Percentiles rank a stretch among this genome's conserved stretches.
These are phyloP conservation scores for Acanthamoeba triangularis DNA, from an alignment of 208 protist genomes.

Conservation along the genomic window DNA sequence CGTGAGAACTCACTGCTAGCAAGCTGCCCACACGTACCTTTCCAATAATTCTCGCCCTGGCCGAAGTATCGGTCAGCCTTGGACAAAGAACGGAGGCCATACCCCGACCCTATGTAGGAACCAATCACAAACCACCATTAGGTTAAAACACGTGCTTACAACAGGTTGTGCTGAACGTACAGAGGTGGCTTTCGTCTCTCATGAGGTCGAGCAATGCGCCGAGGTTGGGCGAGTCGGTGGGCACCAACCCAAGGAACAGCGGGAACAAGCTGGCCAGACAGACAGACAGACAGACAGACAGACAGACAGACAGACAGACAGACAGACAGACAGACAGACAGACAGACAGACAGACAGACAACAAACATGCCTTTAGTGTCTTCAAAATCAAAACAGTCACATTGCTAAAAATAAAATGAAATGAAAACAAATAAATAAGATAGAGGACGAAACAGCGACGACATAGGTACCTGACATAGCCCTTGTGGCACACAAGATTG, in stretches of 20 bases:
- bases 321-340: too few relatives aligned
- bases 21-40: constrained; percentile 79
- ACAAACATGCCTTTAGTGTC: too few relatives aligned
- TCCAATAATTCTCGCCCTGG: constrained; percentile 94
- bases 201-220: constrained; percentile 75
- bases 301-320: too few relatives aligned
- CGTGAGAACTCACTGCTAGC: neutral
- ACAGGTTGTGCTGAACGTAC: constrained; percentile 40
- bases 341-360: too few relatives aligned
- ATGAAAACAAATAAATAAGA: too few relatives aligned
- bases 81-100: constrained; percentile 71
- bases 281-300: too few relatives aligned
- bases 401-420: too few relatives aligned
- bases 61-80: constrained; percentile 74
- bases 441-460: too few relatives aligned
- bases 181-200: constrained; percentile 78
- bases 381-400: too few relatives aligned
- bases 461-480: constrained; percentile 5
- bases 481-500: constrained; percentile 56
- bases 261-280: constrained; percentile 92
- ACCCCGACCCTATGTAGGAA: constrained; percentile 37
- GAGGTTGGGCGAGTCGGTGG: constrained; percentile 67
- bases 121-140: neutral
- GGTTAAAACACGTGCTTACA: neutral
- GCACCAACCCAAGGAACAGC: constrained; percentile 85